Evolutionary conservation across 2,329 filamentous ascomycete genomes (phyloP).

Genomic region (Pseudogymnoascus sp.): DNA sequence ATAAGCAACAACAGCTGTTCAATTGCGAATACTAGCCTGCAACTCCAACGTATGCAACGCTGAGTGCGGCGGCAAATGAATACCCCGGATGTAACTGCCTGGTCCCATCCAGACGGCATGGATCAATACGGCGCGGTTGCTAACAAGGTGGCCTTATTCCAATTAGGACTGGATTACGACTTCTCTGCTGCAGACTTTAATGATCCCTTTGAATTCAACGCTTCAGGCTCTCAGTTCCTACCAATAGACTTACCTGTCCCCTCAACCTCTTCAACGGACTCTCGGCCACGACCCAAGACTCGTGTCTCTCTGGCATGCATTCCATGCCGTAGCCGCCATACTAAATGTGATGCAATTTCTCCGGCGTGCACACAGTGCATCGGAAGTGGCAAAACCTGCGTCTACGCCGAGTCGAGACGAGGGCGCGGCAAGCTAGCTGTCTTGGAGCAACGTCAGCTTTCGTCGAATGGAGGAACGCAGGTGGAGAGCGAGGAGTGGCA

Average conservation of each 20-base stretch:
- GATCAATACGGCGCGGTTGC: not conserved
- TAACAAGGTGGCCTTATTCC: not conserved
- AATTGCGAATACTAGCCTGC: not conserved
- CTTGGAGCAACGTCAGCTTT: slow-evolving; percentile 11
- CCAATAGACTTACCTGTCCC: not conserved
- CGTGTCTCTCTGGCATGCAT: slow-evolving; percentile 8
- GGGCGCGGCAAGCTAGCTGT: slow-evolving; percentile 32
- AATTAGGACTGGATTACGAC: not conserved
- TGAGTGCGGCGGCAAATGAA: not conserved
- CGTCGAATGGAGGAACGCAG: slow-evolving; percentile 29
- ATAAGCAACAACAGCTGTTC: not conserved
- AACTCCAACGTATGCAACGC: not conserved
- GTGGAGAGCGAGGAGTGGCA: slow-evolving; percentile 8
- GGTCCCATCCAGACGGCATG: not conserved
- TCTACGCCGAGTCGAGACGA: slow-evolving; percentile 41
- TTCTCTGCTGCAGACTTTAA: not conserved
- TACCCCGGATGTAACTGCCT: not conserved
- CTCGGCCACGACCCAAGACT: not conserved
- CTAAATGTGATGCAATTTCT: slow-evolving; percentile 39
- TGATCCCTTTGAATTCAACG: not conserved
- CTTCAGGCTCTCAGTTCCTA: not conserved
- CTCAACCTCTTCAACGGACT: not conserved
- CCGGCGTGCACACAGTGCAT: slow-evolving; percentile 37
- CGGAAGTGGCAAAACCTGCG: slow-evolving; percentile 36
- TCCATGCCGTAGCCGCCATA: slow-evolving; percentile 31